phyloP scores from a whole-genome alignment of 805 yeast genomes.

The Wickerhamiella bombiphila region DNA sequence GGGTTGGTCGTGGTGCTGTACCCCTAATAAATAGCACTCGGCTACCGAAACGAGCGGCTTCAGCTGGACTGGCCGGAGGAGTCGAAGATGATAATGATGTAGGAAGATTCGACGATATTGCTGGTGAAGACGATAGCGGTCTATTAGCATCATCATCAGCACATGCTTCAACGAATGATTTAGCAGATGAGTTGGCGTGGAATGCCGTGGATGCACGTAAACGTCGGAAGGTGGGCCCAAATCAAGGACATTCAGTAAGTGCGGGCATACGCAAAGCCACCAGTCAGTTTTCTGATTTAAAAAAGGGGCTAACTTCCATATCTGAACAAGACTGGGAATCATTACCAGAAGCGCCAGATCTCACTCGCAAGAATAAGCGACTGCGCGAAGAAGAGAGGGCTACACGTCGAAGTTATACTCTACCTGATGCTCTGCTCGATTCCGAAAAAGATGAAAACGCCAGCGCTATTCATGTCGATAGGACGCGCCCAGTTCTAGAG shows the following conservation, averaged over 20 bases:
- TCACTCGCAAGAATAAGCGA: conserved; percentile 68
- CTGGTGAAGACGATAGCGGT: conserved; percentile 22
- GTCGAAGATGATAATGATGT: conserved; percentile 20
- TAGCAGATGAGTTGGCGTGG: conserved; percentile 65
- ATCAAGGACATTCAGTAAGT: neutral
- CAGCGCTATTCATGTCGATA: conserved; percentile 41
- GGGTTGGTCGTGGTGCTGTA: conserved; percentile 87
- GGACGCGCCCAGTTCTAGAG: conserved; percentile 43
- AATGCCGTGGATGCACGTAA: conserved; percentile 39
- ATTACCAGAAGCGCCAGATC: conserved; percentile 78
- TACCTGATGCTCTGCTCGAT: conserved; percentile 52
- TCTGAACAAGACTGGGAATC: conserved; percentile 53
- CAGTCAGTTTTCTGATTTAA: conserved; percentile 47
- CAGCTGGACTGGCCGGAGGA: conserved; percentile 29
- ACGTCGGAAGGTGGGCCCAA: neutral
- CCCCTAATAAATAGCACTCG: conserved; percentile 56
- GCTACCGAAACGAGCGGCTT: too few species aligned
- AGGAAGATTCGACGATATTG: conserved; percentile 21
- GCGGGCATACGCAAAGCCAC: conserved; percentile 15
- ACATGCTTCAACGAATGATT: conserved; percentile 37
- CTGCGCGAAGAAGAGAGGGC: conserved; percentile 44
- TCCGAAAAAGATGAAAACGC: conserved; percentile 24
- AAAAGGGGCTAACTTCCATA: conserved; percentile 36
- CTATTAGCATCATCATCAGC: conserved; percentile 20
- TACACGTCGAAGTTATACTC: conserved; percentile 61